Evolutionary conservation across 306 rosid genomes (phyloP).

Genomic region (Dicorynia guianensis): DNA sequence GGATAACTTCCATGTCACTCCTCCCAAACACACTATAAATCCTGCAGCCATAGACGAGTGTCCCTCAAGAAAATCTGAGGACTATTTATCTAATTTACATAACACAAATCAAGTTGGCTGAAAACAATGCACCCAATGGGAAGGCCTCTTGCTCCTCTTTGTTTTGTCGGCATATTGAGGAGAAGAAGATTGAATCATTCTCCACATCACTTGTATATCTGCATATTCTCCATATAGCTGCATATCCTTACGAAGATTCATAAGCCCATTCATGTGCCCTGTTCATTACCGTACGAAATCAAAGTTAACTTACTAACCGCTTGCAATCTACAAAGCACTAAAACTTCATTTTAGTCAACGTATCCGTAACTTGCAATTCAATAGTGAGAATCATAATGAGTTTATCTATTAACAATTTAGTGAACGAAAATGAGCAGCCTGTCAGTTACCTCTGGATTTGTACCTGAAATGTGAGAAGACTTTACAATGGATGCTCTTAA

Average conservation of each 20-base stretch:
- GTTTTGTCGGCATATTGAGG: slow-evolving; percentile 43
- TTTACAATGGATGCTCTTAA: slow-evolving; percentile 55
- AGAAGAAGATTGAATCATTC: slow-evolving; percentile 76
- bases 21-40: not conserved
- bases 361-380: no score
- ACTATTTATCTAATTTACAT: not conserved
- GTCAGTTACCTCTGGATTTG: slow-evolving; percentile 60
- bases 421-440: not conserved
- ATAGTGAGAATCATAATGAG: no score
- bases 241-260: slow-evolving; percentile 71
- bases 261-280: slow-evolving; percentile 66
- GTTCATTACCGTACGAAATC: slow-evolving; percentile 39
- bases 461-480: slow-evolving; percentile 51
- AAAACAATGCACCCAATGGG: slow-evolving; percentile 54
- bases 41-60: not conserved
- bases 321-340: not conserved
- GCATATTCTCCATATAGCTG: slow-evolving; percentile 77
- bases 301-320: slow-evolving; percentile 7
- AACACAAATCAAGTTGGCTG: slow-evolving; percentile 44
- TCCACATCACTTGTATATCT: slow-evolving; percentile 94
- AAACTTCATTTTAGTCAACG: no score
- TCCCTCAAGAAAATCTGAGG: slow-evolving; percentile 14
- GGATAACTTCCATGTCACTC: not conserved
- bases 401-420: no score
- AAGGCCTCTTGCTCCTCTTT: slow-evolving; percentile 37